Base-by-base conservation (phyloP, 495 filamentous ascomycete species). In the Xylaria cubensis region DNA sequence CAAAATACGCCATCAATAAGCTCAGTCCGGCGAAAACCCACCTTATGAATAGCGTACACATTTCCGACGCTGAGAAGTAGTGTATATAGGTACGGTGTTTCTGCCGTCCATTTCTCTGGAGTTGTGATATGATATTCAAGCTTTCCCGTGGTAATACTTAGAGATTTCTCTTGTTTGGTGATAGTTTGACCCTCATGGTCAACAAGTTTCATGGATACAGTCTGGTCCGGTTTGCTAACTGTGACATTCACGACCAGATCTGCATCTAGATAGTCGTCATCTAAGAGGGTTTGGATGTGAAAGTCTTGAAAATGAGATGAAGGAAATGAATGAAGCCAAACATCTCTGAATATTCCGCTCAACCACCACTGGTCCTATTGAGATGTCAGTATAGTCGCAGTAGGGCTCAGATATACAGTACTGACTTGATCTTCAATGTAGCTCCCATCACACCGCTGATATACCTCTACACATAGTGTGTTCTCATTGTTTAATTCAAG, bases 261-360 rank as follows among this genome's bases (percentile, higher is more conserved):
- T 1, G 88, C 91, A 75, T 91, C 78, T 39, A 77, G 69, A 76
- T 90, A 92, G 26, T 86, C 75, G 6, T 84, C 75, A 69, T 92
- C 87, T 4, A 93, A 82, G 19, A 82, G 51, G 0, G 91, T 90
- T 56, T 85, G 78, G 48, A 90, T 77, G 42, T 86, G 82, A 70
- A 91, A 81, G 63, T 93, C 90, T 72, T 91, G 84, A 62, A 93
- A 84, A 48, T 84, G 84, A 10, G 75, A 75, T 24, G 82, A 78
- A 19, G 90, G 88, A 70, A 93, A 92, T 1, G 86, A 87, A 71
- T 92, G 81, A 44, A 94, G 80, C 73, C 82, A 87, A 12, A 94
- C 90, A 69, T 93, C 90, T 59, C 92, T 84, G 74, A 93, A 94
- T 63, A 93, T 93, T 10, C 91, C 91, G 70, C 82, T 85, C 7